Evolutionary conservation across 2,329 filamentous ascomycete species (phyloP).

Genomic region (Talaromyces sp.): DNA sequence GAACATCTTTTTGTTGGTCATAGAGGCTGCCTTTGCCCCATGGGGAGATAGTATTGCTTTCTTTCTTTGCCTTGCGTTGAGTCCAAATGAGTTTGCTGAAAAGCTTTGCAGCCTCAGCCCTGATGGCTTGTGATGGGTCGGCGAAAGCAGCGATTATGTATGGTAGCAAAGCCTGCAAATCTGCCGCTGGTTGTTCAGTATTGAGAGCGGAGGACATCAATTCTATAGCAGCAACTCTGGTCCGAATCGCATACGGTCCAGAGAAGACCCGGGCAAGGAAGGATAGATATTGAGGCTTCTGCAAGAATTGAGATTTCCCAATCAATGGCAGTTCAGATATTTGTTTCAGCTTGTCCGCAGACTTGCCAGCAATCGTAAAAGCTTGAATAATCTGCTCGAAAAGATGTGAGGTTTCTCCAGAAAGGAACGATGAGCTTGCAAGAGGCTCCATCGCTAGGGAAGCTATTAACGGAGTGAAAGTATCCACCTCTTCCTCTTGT

Average conservation of each 20-base stretch:
- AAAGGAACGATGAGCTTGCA: conserved; percentile 38
- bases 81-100: conserved; percentile 54
- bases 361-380: conserved; percentile 34
- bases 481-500: conserved; percentile 26
- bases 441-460: conserved; percentile 28
- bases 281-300: conserved; percentile 65
- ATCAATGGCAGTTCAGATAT: conserved; percentile 40
- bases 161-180: conserved; percentile 78
- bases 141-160: conserved; percentile 72
- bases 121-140: conserved; percentile 72
- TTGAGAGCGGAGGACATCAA: conserved; percentile 56
- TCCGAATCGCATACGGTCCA: conserved; percentile 65
- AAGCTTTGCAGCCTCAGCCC: conserved; percentile 69
- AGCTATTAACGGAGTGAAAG: conserved; percentile 30
- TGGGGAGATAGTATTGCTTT: conserved; percentile 31
- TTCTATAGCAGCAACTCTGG: conserved; percentile 66
- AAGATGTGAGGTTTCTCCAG: conserved; percentile 28
- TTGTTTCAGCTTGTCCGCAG: conserved; percentile 28
- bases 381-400: conserved; percentile 39
- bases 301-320: conserved; percentile 45
- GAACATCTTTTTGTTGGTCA: conserved; percentile 50
- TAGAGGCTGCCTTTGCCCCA: conserved; percentile 69
- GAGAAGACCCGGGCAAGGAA: conserved; percentile 76
- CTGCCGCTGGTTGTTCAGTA: conserved; percentile 51
- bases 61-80: conserved; percentile 48